Base-by-base conservation (phyloP, 495 filamentous ascomycete species). In the Xanthoparmelia taractica region DNA sequence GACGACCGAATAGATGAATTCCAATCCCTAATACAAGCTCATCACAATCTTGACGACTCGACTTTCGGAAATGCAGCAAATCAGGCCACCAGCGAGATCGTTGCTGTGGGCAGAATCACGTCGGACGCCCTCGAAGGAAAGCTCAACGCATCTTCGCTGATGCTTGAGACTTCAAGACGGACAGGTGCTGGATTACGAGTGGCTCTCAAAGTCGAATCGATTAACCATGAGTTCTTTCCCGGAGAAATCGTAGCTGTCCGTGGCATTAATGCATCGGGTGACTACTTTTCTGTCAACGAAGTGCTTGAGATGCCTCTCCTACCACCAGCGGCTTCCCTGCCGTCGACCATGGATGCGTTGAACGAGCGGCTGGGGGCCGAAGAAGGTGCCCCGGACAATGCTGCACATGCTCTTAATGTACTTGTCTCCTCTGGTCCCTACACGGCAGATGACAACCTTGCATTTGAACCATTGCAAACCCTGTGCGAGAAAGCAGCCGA, bases 1-100 rank as follows among this genome's bases (percentile, higher is more conserved):
- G 94, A 98, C 71, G 92, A 96, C 72, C 84, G 93, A 50, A 96
- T 98, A 73, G 94, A 98, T 61, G 90, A 90, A 37, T 96, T 97
- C 66, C 78, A 82, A 66, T 70, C 71, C 5, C 71, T 89, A 4
- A 80, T 96, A n/a, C 84, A 88, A 76, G 82, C 84, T 31, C 79
- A 91, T 68, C 82, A 94, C 72, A 76, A 84, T 23, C 81, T 96
- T 18, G 86, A 91, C 15, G 88, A 94, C 56, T 77, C 84, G n/a
- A 85, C 84, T 11, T 95, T 97, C 69, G 92, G 92, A 40, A 96
- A 88, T 69, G 90, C 94, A 12, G 86, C 90, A 18, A 85, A 78
- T 41, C 89, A 92, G 70, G 89, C 87, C 54, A 94, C 91, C 5
- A 86, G 82, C 57, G 92, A 96, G 73, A 86, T 97, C 25, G 81